phyloP scores from a whole-genome alignment of 257 asterid genomes.

The Penstemon barbatus region DNA sequence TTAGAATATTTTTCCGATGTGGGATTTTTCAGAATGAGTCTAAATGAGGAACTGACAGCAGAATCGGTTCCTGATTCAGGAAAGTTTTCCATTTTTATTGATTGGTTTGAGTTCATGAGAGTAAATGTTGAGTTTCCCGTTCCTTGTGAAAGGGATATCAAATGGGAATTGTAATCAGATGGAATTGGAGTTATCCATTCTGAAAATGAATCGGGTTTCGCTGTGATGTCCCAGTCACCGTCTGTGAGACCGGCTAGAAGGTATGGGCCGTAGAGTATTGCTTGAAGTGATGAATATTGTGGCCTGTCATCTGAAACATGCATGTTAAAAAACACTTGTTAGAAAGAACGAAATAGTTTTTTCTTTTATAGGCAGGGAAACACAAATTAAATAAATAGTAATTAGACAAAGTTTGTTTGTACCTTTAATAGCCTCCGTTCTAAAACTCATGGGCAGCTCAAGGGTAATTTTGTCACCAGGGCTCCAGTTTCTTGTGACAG shows the following conservation, averaged over 20 bases:
- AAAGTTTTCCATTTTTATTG: conserved; percentile 43
- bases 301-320: conserved; percentile 63
- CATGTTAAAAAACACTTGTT: not conserved
- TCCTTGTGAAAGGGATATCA: conserved; percentile 67
- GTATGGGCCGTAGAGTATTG: conserved; percentile 87
- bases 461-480: conserved; percentile 60
- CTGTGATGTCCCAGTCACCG: conserved; percentile 69
- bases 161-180: conserved; percentile 41
- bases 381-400: not conserved
- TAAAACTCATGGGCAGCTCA: conserved; percentile 57
- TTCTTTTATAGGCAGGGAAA: not conserved
- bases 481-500: conserved; percentile 57
- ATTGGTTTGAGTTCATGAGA: conserved; percentile 42
- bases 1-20: conserved; percentile 21
- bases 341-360: not conserved
- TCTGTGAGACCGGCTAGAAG: conserved; percentile 73
- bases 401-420: not conserved
- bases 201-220: conserved; percentile 41
- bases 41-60: conserved; percentile 56
- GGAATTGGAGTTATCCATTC: conserved; percentile 66
- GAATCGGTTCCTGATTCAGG: conserved; percentile 65
- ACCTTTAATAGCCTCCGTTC: conserved; percentile 89
- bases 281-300: conserved; percentile 62
- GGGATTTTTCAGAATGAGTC: conserved; percentile 40
- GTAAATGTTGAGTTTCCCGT: conserved; percentile 34